phyloP scores from a whole-genome alignment of 2,329 filamentous ascomycete genomes.

The Verticillium zaregamsianum region DNA sequence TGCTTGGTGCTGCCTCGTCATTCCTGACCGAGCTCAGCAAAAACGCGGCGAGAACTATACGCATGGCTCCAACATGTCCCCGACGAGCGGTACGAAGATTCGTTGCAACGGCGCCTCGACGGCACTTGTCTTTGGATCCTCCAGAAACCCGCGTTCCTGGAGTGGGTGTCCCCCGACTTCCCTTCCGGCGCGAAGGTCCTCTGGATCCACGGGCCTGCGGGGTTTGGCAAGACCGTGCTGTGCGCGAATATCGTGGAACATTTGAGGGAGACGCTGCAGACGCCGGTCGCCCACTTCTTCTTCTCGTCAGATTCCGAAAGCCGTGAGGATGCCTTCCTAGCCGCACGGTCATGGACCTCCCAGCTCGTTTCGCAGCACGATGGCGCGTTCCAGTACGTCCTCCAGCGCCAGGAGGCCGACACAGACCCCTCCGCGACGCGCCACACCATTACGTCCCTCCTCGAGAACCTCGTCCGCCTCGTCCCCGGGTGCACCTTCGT shows the following conservation, averaged over 20 bases:
- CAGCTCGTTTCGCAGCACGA: constrained; percentile 12
- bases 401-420: background rate
- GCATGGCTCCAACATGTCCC: constrained; percentile 10
- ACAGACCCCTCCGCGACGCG: constrained; percentile 10
- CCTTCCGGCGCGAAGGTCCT: constrained; percentile 8
- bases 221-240: constrained; percentile 29
- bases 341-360: constrained; percentile 24
- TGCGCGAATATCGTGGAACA: constrained; percentile 22
- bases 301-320: constrained; percentile 22
- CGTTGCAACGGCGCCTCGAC: constrained; percentile 11
- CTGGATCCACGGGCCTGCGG: constrained; percentile 25
- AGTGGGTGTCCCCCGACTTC: constrained; percentile 11
- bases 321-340: constrained; percentile 17
- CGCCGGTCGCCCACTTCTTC: constrained; percentile 23
- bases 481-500: constrained; percentile 18
- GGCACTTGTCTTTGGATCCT: constrained; percentile 24
- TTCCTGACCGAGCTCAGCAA: no score
- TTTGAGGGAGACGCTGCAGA: background rate
- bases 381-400: constrained; percentile 6
- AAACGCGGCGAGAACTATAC: no score
- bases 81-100: constrained; percentile 14
- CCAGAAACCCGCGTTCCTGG: constrained; percentile 1
- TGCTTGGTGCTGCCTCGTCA: no score
- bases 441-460: constrained; percentile 12
- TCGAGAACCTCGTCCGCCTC: constrained; percentile 7